Evolutionary conservation across 208 protist genomes (phyloP).

Genomic region (Naegleria fowleri): DNA sequence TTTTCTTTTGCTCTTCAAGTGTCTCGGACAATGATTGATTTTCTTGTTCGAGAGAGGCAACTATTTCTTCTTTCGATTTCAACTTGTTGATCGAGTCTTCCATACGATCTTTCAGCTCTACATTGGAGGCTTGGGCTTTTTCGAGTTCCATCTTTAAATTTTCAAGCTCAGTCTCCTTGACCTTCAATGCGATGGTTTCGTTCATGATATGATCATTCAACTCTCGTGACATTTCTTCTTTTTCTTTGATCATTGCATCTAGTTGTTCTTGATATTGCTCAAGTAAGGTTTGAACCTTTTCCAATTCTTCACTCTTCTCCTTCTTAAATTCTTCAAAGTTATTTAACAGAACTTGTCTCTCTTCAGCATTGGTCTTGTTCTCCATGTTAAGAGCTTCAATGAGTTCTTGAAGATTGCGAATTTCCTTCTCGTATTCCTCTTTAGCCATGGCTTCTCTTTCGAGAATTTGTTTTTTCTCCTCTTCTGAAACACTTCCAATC

Average conservation of each 20-base stretch:
- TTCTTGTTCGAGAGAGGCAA: neutral
- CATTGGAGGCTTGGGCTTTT: neutral
- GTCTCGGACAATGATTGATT: neutral
- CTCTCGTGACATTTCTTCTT: neutral
- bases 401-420: neutral
- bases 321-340: neutral
- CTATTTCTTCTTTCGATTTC: neutral
- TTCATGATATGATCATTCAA: neutral
- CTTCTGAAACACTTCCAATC: neutral
- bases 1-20: neutral
- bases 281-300: neutral
- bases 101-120: neutral
- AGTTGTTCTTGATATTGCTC: neutral
- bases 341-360: neutral
- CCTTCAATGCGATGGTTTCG: neutral
- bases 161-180: neutral
- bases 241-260: neutral
- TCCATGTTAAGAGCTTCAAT: neutral
- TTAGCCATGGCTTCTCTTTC: neutral
- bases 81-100: neutral
- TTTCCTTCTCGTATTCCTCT: neutral
- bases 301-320: neutral
- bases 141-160: neutral
- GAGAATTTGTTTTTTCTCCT: neutral
- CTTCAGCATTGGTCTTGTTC: neutral